These are phyloP conservation scores for Grosmannia huntii DNA, from an alignment of 2,329 filamentous ascomycete genomes.

Conservation along the genomic window DNA sequence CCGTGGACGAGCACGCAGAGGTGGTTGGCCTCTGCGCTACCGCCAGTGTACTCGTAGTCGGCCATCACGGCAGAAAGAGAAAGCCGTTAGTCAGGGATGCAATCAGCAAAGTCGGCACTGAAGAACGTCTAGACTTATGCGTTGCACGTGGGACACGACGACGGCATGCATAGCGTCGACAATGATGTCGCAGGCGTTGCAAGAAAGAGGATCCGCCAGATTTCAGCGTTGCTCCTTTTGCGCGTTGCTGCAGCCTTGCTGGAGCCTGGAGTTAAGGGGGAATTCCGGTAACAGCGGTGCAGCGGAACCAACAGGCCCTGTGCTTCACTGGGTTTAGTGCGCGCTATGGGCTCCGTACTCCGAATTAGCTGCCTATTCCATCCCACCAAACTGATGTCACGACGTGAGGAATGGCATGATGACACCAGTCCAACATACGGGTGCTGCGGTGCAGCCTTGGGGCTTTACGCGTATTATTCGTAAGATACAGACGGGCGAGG, in stretches of 20 bases:
- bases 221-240: background rate
- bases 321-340: background rate
- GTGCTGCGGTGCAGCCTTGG: too few species aligned
- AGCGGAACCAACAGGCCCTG: background rate
- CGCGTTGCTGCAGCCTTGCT: background rate
- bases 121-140: background rate
- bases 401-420: background rate
- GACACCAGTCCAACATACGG: background rate
- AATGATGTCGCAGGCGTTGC: background rate
- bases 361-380: background rate
- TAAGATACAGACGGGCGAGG: background rate
- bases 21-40: conserved; percentile 47
- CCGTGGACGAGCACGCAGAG: conserved; percentile 69
- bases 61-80: conserved; percentile 18
- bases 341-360: too few species aligned
- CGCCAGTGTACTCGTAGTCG: conserved; percentile 38
- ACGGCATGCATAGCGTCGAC: background rate
- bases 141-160: background rate
- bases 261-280: conserved; percentile 1
- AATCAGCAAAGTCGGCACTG: background rate
- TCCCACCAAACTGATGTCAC: background rate
- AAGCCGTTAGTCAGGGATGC: background rate
- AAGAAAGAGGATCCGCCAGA: background rate
- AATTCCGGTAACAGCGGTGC: background rate
- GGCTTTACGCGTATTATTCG: background rate